Evolutionary conservation across 805 yeast genomes (phyloP).

Genomic region (Henningerozyma blattae): DNA sequence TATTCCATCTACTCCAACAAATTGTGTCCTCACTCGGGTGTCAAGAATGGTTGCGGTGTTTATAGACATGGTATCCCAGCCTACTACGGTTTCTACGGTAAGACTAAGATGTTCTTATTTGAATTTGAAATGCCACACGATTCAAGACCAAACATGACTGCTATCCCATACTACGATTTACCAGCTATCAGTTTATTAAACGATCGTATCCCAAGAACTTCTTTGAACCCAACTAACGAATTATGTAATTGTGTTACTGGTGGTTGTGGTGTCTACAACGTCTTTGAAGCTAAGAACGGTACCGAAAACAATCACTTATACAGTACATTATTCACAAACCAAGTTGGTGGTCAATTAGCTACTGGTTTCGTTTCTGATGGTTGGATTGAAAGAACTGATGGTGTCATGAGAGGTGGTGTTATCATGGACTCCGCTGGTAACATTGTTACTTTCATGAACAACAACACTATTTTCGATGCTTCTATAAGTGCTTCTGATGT

Average conservation of each 20-base stretch:
- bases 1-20: constrained; percentile 44
- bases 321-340: constrained; percentile 64
- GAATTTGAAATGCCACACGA: constrained; percentile 56
- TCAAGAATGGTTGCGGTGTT: constrained; percentile 55
- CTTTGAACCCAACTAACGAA: constrained; percentile 42
- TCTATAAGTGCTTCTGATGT: constrained; percentile 35
- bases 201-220: constrained; percentile 59
- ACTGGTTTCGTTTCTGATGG: constrained; percentile 28
- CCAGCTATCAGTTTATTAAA: constrained; percentile 67
- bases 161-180: constrained; percentile 33
- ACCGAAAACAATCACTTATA: constrained; percentile 41
- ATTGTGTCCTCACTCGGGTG: constrained; percentile 40
- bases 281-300: constrained; percentile 54
- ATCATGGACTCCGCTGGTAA: constrained; percentile 50
- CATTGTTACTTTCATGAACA: constrained; percentile 49
- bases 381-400: constrained; percentile 38
- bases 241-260: constrained; percentile 62
- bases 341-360: constrained; percentile 16
- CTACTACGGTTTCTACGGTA: constrained; percentile 53
- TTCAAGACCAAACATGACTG: constrained; percentile 21
- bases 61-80: constrained; percentile 61
- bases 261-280: constrained; percentile 67
- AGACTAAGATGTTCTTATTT: constrained; percentile 55
- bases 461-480: constrained; percentile 36
- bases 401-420: constrained; percentile 60